These are phyloP conservation scores for Petunia axillaris DNA, from an alignment of 257 asterid species.

Conservation along the genomic window DNA sequence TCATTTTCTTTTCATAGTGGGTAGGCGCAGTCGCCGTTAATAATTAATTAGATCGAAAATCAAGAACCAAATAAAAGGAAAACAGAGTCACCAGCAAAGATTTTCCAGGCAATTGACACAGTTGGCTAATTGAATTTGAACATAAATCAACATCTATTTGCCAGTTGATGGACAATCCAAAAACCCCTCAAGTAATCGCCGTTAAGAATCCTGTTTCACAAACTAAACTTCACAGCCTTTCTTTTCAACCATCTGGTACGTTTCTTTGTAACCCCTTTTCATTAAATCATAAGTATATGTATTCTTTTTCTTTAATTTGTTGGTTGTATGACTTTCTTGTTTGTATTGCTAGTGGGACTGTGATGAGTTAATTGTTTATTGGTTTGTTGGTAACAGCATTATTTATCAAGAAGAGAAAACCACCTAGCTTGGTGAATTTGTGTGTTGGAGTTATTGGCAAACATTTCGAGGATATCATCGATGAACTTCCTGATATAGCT, in stretches of 20 bases:
- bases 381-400: conserved; percentile 45
- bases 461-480: conserved; percentile 82
- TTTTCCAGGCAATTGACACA: not conserved
- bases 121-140: not conserved
- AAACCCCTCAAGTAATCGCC: conserved; percentile 38
- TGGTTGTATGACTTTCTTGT: not conserved
- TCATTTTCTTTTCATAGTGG: not conserved
- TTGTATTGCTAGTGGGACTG: not conserved
- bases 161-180: conserved; percentile 62
- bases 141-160: conserved; percentile 13
- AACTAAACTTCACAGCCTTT: conserved; percentile 17
- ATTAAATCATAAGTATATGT: not conserved
- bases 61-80: not conserved
- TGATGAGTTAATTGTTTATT: conserved; percentile 27
- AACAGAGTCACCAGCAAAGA: not conserved
- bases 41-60: conserved; percentile 6
- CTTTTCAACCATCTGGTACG: conserved; percentile 53
- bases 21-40: not conserved
- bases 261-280: not conserved
- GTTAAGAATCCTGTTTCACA: conserved; percentile 34
- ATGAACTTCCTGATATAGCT: conserved; percentile 68
- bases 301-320: not conserved
- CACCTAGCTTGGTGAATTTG: conserved; percentile 79
- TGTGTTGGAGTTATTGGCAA: conserved; percentile 83
- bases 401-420: conserved; percentile 44